Percentiles rank a stretch among this genome's conserved stretches.
These are phyloP conservation scores for Plantago lanceolata DNA, from an alignment of 305 asterid species.

Conservation along the genomic window DNA sequence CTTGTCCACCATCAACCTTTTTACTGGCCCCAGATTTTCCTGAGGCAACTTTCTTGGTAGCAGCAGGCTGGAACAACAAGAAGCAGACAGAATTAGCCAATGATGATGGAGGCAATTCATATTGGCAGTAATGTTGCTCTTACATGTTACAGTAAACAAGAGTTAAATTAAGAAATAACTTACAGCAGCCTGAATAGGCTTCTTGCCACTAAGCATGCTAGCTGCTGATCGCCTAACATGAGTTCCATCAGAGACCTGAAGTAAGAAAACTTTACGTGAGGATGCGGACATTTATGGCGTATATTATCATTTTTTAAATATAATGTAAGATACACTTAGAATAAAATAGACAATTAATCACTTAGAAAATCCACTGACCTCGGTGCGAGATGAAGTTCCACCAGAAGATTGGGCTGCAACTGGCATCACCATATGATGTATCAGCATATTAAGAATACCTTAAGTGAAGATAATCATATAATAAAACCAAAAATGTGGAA, in stretches of 20 bases:
- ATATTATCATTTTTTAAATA: too few relatives aligned
- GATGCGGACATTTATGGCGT: background rate
- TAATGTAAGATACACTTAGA: background rate
- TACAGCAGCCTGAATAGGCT: slow-evolving; percentile 70
- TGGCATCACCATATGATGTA: slow-evolving; percentile 29
- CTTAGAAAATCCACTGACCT: slow-evolving; percentile 43
- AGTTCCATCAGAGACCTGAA: slow-evolving; percentile 68
- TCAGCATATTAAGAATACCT: slow-evolving; percentile 19
- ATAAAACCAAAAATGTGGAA: slow-evolving; percentile 9
- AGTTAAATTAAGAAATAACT: slow-evolving; percentile 27
- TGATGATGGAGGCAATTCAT: background rate
- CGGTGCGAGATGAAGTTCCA: slow-evolving; percentile 40
- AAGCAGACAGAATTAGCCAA: slow-evolving; percentile 17
- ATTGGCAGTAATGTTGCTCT: background rate
- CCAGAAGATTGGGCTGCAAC: slow-evolving; percentile 57
- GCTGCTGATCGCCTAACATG: slow-evolving; percentile 84
- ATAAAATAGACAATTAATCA: background rate
- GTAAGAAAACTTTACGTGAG: slow-evolving; percentile 21
- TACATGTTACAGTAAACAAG: slow-evolving; percentile 12
- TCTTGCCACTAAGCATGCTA: slow-evolving; percentile 97
- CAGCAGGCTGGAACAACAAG: slow-evolving; percentile 48
- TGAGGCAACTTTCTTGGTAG: slow-evolving; percentile 61
- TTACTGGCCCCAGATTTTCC: slow-evolving; percentile 59
- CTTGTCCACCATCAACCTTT: slow-evolving; percentile 71
- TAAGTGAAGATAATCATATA: background rate